Percentiles rank a stretch among this genome's conserved stretches.
These are phyloP conservation scores for Phytophthora citrophthora DNA, from an alignment of 352 stramenopile species.

Conservation along the genomic window DNA sequence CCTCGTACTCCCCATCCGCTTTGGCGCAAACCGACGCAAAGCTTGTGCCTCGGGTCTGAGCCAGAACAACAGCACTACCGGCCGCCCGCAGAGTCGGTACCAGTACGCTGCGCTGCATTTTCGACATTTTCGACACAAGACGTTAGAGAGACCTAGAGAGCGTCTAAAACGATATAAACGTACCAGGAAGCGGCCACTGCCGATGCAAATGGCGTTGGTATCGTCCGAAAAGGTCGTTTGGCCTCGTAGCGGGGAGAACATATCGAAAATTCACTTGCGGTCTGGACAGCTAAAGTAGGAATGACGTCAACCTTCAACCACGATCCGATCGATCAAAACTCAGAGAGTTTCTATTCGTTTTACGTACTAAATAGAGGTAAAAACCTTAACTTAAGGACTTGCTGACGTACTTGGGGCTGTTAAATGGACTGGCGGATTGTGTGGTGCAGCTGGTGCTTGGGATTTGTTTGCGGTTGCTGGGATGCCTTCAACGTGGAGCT, in stretches of 20 bases:
- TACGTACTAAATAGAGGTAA: not conserved
- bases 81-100: slow-evolving; percentile 55
- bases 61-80: slow-evolving; percentile 55
- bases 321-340: not conserved
- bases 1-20: slow-evolving; percentile 55
- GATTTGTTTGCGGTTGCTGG: slow-evolving; percentile 4
- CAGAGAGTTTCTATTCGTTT: too few species aligned
- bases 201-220: slow-evolving; percentile 59
- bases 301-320: slow-evolving; percentile 11
- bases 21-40: slow-evolving; percentile 54
- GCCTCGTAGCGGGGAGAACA: slow-evolving; percentile 39
- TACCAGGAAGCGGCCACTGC: slow-evolving; percentile 77
- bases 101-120: slow-evolving; percentile 60
- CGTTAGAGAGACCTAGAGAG: not conserved
- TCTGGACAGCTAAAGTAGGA: slow-evolving; percentile 10
- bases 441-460: not conserved
- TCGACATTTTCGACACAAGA: slow-evolving; percentile 6
- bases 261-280: slow-evolving; percentile 1
- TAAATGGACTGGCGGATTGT: not conserved
- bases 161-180: not conserved
- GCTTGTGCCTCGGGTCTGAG: slow-evolving; percentile 61
- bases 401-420: slow-evolving; percentile 10
- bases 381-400: not conserved
- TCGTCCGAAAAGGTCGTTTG: slow-evolving; percentile 32
- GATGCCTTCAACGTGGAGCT: not conserved